Percentiles rank a stretch among this genome's conserved stretches.
Evolutionary conservation across 2,329 filamentous ascomycete genomes (phyloP).

Genomic region (Neospermospora avenae): DNA sequence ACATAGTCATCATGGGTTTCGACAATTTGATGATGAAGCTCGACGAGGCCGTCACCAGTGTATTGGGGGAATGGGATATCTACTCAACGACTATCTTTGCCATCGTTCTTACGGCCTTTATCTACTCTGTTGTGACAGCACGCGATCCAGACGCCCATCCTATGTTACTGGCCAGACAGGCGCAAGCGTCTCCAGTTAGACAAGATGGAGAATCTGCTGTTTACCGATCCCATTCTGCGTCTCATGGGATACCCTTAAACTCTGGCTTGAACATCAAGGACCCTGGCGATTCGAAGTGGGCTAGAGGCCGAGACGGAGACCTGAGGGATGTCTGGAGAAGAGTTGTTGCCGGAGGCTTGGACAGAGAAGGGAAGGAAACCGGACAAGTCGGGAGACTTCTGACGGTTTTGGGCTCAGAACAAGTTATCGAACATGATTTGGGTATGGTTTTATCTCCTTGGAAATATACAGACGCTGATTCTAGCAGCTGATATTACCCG

Average conservation of each 20-base stretch:
- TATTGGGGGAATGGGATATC: conserved; percentile 77
- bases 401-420: conserved; percentile 74
- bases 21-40: conserved; percentile 61
- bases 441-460: conserved; percentile 40
- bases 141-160: conserved; percentile 90
- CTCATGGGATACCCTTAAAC: conserved; percentile 79
- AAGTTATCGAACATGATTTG: conserved; percentile 68
- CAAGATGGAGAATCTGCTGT: conserved; percentile 81
- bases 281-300: conserved; percentile 75
- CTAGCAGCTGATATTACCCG: conserved; percentile 66
- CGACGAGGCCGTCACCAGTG: conserved; percentile 65
- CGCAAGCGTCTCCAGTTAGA: conserved; percentile 72
- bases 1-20: conserved; percentile 29
- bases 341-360: conserved; percentile 60
- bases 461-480: conserved; percentile 20
- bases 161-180: conserved; percentile 82
- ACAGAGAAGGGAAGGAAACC: conserved; percentile 57
- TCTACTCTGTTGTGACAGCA: conserved; percentile 67
- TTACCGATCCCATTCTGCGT: conserved; percentile 79
- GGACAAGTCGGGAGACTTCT: conserved; percentile 67
- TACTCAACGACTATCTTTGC: conserved; percentile 72
- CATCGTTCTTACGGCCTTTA: conserved; percentile 62
- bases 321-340: conserved; percentile 86
- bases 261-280: conserved; percentile 80
- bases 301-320: conserved; percentile 79